Evolutionary conservation across 495 filamentous ascomycete species (phyloP).

Genomic region (Hypoxylon fragiforme): DNA sequence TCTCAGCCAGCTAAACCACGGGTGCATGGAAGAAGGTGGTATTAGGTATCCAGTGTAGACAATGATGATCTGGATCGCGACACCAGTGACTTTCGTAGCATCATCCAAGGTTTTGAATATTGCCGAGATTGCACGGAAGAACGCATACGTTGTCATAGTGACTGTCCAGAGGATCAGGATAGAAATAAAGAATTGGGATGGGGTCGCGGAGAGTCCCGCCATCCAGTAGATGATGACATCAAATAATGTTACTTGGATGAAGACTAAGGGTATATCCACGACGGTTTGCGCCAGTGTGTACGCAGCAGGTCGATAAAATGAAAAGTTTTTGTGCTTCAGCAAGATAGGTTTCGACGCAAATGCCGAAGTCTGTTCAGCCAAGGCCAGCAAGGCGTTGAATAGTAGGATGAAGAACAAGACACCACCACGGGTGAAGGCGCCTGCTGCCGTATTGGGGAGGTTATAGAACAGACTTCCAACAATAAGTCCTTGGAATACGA

Average conservation of each 20-base stretch:
- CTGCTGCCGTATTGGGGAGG: conserved; percentile 59
- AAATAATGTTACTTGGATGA: conserved; percentile 72
- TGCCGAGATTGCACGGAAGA: conserved; percentile 72
- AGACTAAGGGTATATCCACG: conserved; percentile 72
- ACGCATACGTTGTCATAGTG: conserved; percentile 77
- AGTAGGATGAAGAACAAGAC: conserved; percentile 72
- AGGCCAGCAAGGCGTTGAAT: conserved; percentile 78
- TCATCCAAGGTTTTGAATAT: conserved; percentile 58
- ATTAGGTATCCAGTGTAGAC: conserved; percentile 81
- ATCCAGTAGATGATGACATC: conserved; percentile 80
- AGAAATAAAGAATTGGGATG: conserved; percentile 84
- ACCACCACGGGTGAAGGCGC: conserved; percentile 60
- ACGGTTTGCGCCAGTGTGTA: conserved; percentile 77
- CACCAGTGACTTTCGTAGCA: conserved; percentile 68
- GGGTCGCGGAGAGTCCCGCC: conserved; percentile 64
- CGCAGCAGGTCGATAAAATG: conserved; percentile 81
- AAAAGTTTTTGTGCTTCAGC: conserved; percentile 81
- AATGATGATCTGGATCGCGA: conserved; percentile 68
- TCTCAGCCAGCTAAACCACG: conserved; percentile 50
- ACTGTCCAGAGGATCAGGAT: conserved; percentile 62
- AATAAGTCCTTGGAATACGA: conserved; percentile 71
- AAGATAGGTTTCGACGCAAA: conserved; percentile 74
- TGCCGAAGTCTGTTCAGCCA: conserved; percentile 73
- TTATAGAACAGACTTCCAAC: conserved; percentile 78
- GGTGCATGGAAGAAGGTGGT: conserved; percentile 71